Base-by-base conservation (phyloP, 805 yeast genomes). In the Ogataea paraovalis region DNA sequence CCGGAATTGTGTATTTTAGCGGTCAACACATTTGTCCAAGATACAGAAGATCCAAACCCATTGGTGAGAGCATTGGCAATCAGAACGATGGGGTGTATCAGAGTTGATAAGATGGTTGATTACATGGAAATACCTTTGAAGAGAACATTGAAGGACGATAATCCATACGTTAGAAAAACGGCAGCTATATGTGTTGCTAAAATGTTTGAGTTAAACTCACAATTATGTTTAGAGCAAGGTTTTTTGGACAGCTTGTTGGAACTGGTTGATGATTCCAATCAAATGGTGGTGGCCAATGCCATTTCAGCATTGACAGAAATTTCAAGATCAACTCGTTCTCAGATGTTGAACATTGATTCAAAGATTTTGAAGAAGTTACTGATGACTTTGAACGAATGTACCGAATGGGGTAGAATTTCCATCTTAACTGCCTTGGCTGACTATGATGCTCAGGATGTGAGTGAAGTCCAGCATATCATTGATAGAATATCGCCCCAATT, bases 351-450 rank as follows among this genome's bases (percentile, higher is more conserved):
- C 5, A 64, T 78, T 14, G 69, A 72, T 51, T 58, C 62, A 39
- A 73, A 61, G 45, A 70, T 65, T 59, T 72, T 82, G 44, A 73
- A 77, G 47, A 86, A 83, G 64, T 76, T 94, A 51, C 72, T 94
- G 51, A 73, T 82, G 56, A 96, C 97, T 13, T 73, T 94, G 54
- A 92, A 92, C 66, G 99, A 94, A 69, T 92, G 98, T 69, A 91
- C 98, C 0, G 99, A 94, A 70, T 94, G 99, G 99, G 99, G 99
- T 10, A 79, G 99, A 60, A 86, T 94, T 54, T 80, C 97, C 1
- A 87, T 94, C 39, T 73, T 94, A 49, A 80, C 87, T 1, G 90
- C 96, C 1, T 69, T 94, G 53, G 76, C 89, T 6, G 91, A 85
- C 41, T 92, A 84, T 64, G 62, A 71, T 4, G 74, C 95, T 0